Conservation (phyloP, 164 flowering plant genomes). For the Berberis vulgaris region DNA sequence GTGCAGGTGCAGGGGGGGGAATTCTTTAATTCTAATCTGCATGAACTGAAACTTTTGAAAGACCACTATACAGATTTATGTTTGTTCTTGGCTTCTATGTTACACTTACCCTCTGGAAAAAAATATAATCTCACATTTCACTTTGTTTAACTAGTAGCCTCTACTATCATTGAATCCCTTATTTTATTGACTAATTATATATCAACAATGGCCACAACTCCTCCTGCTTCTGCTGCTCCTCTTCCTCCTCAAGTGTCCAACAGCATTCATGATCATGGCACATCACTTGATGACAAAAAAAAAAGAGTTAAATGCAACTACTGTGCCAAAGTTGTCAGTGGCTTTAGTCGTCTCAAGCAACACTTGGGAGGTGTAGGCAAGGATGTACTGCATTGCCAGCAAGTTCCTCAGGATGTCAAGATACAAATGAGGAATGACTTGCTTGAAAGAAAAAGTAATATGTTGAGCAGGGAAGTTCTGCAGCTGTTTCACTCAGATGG, state of each 20-base stretch:
- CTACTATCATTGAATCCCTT: background rate
- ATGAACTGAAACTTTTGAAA: too few species aligned
- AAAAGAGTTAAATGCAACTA: constrained; percentile 38
- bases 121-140: too few species aligned
- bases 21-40: too few species aligned
- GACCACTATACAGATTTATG: background rate
- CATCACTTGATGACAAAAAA: constrained; percentile 19
- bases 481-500: constrained; percentile 11
- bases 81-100: background rate
- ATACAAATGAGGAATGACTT: constrained; percentile 21
- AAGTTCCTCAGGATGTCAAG: constrained; percentile 34
- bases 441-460: constrained; percentile 13
- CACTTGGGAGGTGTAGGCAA: constrained; percentile 48
- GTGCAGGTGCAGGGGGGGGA: too few species aligned
- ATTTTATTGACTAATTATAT: background rate
- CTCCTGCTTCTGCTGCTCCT: too few species aligned
- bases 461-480: constrained; percentile 15
- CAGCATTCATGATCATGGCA: constrained; percentile 32
- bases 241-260: constrained; percentile 2
- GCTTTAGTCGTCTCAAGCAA: constrained; percentile 36
- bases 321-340: constrained; percentile 37
- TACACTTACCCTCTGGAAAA: too few species aligned
- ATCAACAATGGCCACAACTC: constrained; percentile 14
- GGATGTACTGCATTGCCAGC: constrained; percentile 36
- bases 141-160: background rate